Evolutionary conservation across 2,329 filamentous ascomycete species (phyloP).

Genomic region (Alternaria conjuncta): DNA sequence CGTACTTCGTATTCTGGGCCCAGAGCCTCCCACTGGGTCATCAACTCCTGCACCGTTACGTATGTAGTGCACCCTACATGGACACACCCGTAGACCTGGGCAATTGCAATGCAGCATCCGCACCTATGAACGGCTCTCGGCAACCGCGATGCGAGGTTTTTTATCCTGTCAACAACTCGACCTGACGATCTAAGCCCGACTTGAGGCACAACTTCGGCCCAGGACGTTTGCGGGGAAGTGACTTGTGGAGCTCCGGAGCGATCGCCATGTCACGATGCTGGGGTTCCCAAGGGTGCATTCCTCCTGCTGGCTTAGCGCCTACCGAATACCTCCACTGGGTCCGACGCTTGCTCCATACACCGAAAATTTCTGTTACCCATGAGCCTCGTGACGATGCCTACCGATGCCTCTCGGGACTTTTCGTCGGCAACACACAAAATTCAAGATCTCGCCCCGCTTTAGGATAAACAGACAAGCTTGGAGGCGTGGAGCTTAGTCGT

Average conservation of each 20-base stretch:
- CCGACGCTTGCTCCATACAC: slow-evolving; percentile 16
- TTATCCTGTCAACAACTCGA: neutral
- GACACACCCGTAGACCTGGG: neutral
- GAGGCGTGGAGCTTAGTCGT: slow-evolving; percentile 2
- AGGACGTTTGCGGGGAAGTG: slow-evolving; percentile 10
- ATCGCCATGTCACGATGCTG: slow-evolving; percentile 8
- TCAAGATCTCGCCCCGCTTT: slow-evolving; percentile 7
- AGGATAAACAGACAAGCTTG: neutral
- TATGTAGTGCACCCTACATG: neutral
- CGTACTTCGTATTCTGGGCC: neutral
- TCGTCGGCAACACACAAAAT: slow-evolving; percentile 4
- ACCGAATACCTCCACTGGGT: neutral
- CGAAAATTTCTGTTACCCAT: slow-evolving; percentile 12
- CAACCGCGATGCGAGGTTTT: neutral
- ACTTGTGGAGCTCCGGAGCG: slow-evolving; percentile 13
- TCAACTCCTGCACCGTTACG: neutral
- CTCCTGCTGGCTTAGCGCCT: slow-evolving; percentile 3
- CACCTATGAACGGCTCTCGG: neutral
- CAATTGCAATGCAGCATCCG: neutral
- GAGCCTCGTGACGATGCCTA: slow-evolving; percentile 16
- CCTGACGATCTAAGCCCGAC: slow-evolving; percentile 4
- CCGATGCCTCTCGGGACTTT: slow-evolving; percentile 3
- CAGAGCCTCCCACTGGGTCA: neutral
- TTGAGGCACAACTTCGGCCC: slow-evolving; percentile 18
- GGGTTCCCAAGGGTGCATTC: slow-evolving; percentile 4